A percentile compares a stretch with the other conserved stretches of the same genome.
phyloP scores from a whole-genome alignment of 805 yeast species.

The Lachancea fermentati region DNA sequence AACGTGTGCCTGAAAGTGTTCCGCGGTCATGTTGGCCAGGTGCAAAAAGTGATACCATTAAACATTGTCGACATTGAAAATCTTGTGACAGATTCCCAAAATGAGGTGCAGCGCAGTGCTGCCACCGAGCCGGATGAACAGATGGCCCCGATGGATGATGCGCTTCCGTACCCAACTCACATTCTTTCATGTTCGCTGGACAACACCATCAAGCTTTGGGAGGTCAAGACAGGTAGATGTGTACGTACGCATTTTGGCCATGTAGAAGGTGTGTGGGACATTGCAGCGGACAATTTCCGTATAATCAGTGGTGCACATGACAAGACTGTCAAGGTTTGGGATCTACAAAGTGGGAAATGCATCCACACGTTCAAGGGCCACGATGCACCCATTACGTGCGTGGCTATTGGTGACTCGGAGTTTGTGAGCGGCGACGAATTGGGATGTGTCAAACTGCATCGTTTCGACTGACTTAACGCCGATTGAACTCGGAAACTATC shows the following conservation, averaged over 20 bases:
- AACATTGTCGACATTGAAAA: slow-evolving; percentile 61
- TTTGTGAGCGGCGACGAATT: slow-evolving; percentile 87
- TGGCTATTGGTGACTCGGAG: slow-evolving; percentile 82
- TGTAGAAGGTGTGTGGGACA: slow-evolving; percentile 97
- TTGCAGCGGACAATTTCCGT: slow-evolving; percentile 92
- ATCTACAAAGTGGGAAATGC: slow-evolving; percentile 87
- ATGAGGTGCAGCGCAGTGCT: slow-evolving; percentile 12
- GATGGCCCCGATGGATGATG: slow-evolving; percentile 20
- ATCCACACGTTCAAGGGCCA: slow-evolving; percentile 82
- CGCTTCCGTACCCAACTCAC: slow-evolving; percentile 63
- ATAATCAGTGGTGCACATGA: slow-evolving; percentile 95
- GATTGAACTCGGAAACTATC: too few relatives aligned
- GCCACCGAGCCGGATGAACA: slow-evolving; percentile 12
- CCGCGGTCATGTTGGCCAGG: slow-evolving; percentile 89
- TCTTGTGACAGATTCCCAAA: slow-evolving; percentile 37
- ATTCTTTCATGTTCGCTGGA: slow-evolving; percentile 82
- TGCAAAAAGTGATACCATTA: slow-evolving; percentile 86
- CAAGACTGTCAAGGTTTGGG: slow-evolving; percentile 90
- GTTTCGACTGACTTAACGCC: slow-evolving; percentile 46
- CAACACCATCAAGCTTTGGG: slow-evolving; percentile 92
- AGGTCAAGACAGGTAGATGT: slow-evolving; percentile 78
- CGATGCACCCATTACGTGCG: slow-evolving; percentile 45
- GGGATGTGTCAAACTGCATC: slow-evolving; percentile 80
- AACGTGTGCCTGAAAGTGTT: slow-evolving; percentile 75
- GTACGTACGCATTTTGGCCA: slow-evolving; percentile 95